Percentiles rank a stretch among this genome's conserved stretches.
These are phyloP conservation scores for Picea sitchensis DNA, from an alignment of 75 land plant species.

Conservation along the genomic window DNA sequence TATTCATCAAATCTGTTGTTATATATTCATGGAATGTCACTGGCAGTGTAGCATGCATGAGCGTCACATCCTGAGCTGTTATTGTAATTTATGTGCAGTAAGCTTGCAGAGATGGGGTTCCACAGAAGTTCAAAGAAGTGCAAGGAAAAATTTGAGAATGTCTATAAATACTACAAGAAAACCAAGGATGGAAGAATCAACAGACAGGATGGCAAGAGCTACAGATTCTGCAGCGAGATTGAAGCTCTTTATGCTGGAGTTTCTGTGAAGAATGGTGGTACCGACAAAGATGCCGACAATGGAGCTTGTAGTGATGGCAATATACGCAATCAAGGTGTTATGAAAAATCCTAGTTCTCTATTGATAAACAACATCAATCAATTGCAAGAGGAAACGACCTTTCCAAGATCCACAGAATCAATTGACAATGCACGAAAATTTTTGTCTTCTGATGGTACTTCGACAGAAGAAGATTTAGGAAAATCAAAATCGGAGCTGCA, in stretches of 20 bases:
- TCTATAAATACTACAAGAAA: conserved; percentile 50
- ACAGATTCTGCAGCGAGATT: conserved; percentile 20
- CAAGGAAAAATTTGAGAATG: conserved; percentile 44
- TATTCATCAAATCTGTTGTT: not conserved
- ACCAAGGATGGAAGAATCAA: conserved; percentile 30
- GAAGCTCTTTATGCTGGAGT: conserved; percentile 17
- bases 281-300: not conserved
- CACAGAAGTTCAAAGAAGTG: conserved; percentile 35
- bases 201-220: conserved; percentile 25
- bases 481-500: not conserved
- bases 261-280: not conserved
- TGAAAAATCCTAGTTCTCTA: not conserved
- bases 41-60: not conserved
- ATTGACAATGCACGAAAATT: not conserved
- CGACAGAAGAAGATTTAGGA: not conserved
- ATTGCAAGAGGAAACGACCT: not conserved
- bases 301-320: not conserved
- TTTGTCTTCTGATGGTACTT: conserved; percentile 1
- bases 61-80: not conserved
- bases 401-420: conserved; percentile 1
- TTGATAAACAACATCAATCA: not conserved
- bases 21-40: not conserved
- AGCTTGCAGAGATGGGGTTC: conserved; percentile 26
- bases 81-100: conserved; percentile 15
- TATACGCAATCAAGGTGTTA: not conserved